Conservation (phyloP, 192 early-diverging fungal genomes). For the Coemansia sp. region DNA sequence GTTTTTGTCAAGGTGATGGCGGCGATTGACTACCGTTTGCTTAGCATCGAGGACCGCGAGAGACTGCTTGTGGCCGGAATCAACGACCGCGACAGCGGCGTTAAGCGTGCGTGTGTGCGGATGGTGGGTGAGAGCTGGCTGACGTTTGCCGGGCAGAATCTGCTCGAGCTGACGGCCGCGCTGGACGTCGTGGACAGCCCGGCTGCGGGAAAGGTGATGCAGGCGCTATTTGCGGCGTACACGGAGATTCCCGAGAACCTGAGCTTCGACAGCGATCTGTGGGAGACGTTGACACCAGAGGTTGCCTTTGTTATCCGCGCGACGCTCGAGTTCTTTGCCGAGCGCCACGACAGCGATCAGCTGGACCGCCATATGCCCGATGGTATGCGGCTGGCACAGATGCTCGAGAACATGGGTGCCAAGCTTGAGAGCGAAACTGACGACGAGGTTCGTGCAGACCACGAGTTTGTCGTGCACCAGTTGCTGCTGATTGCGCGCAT, state of each 20-base stretch:
- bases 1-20: constrained; percentile 71
- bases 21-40: constrained; percentile 65
- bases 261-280: constrained; percentile 54
- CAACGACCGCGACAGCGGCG: constrained; percentile 75
- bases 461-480: constrained; percentile 54
- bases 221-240: constrained; percentile 61
- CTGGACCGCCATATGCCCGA: constrained; percentile 70
- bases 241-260: constrained; percentile 66
- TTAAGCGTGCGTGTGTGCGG: constrained; percentile 69
- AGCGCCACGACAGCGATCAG: constrained; percentile 57
- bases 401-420: constrained; percentile 42
- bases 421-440: constrained; percentile 42
- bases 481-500: constrained; percentile 73
- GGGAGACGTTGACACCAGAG: constrained; percentile 56
- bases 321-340: constrained; percentile 42
- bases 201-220: constrained; percentile 60
- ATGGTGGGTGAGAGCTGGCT: constrained; percentile 74
- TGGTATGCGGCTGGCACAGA: constrained; percentile 56
- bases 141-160: constrained; percentile 66
- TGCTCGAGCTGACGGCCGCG: constrained; percentile 70
- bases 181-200: constrained; percentile 71
- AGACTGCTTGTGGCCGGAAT: constrained; percentile 70
- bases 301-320: constrained; percentile 52
- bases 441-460: constrained; percentile 45
- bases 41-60: constrained; percentile 70